Evolutionary conservation across 2,329 filamentous ascomycete species (phyloP).

Genomic region (Sphaerulina populicola): DNA sequence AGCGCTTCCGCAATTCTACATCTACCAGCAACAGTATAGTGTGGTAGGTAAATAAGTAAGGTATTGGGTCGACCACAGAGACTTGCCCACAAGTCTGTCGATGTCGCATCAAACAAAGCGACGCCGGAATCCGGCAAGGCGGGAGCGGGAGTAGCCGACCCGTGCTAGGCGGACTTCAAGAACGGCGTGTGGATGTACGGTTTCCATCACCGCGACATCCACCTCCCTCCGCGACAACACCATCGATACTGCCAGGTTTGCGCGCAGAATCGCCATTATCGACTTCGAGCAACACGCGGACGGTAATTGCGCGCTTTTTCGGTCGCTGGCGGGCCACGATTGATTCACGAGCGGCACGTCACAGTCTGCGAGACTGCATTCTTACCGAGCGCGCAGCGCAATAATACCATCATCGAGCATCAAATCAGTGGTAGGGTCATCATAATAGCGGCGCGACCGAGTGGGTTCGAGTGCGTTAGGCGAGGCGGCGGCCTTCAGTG

Average conservation of each 20-base stretch:
- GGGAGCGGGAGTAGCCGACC: neutral
- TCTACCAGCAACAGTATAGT: too few relatives aligned
- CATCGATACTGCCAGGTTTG: slow-evolving; percentile 25
- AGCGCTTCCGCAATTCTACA: too few relatives aligned
- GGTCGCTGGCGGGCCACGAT: slow-evolving; percentile 30
- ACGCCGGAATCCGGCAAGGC: too few relatives aligned
- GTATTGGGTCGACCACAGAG: too few relatives aligned
- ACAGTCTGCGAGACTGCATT: slow-evolving; percentile 11
- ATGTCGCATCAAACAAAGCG: too few relatives aligned
- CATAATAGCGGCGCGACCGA: slow-evolving; percentile 13
- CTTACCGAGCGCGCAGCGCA: slow-evolving; percentile 24
- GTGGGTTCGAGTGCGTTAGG: slow-evolving; percentile 15
- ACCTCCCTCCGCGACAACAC: slow-evolving; percentile 18
- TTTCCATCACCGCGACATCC: slow-evolving; percentile 12
- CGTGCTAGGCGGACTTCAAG: neutral
- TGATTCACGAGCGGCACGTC: slow-evolving; percentile 17
- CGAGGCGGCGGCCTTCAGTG: slow-evolving; percentile 27
- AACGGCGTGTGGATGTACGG: neutral
- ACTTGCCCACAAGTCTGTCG: too few relatives aligned
- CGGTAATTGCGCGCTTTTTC: slow-evolving; percentile 9
- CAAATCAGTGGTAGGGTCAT: slow-evolving; percentile 12
- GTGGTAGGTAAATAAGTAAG: too few relatives aligned
- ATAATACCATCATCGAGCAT: slow-evolving; percentile 20
- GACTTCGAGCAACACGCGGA: neutral
- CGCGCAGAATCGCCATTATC: slow-evolving; percentile 24